Conservation (phyloP, 768 basidiomycete species). For the Rossbeevera mucosa region DNA sequence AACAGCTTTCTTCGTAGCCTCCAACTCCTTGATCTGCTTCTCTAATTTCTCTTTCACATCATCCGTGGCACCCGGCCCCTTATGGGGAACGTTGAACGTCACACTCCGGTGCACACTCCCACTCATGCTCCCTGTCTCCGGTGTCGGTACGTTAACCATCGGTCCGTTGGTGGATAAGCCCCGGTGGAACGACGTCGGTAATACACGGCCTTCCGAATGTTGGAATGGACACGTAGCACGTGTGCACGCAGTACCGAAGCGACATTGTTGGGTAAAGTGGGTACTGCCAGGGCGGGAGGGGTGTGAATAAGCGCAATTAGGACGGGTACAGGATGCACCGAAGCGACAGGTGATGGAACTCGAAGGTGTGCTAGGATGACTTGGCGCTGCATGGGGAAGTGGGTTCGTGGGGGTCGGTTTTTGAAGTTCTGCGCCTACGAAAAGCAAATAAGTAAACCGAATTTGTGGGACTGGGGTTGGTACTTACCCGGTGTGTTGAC, state of each 20-base stretch:
- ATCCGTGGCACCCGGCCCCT: constrained; percentile 19
- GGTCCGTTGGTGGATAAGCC: constrained; percentile 60
- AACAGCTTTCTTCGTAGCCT: constrained; percentile 66
- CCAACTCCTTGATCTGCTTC: constrained; percentile 57
- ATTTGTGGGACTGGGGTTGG: not conserved
- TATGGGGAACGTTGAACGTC: constrained; percentile 52
- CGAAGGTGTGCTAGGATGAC: constrained; percentile 26
- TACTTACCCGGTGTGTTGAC: constrained; percentile 56
- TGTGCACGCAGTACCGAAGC: constrained; percentile 83
- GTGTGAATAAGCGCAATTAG: constrained; percentile 65
- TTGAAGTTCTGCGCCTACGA: constrained; percentile 26
- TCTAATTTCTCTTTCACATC: constrained; percentile 47
- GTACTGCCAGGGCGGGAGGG: constrained; percentile 41
- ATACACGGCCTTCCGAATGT: constrained; percentile 82
- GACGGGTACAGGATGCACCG: constrained; percentile 65
- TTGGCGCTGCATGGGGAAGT: constrained; percentile 27
- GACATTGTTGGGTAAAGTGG: constrained; percentile 56
- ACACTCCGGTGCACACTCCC: constrained; percentile 67
- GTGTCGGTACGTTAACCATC: constrained; percentile 55
- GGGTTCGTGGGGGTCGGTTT: constrained; percentile 38
- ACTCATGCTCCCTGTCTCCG: constrained; percentile 64
- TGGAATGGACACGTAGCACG: constrained; percentile 84
- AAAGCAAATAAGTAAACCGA: constrained; percentile 12
- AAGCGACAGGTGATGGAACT: constrained; percentile 56
- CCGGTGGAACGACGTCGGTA: constrained; percentile 77